Percentiles rank a stretch among this genome's conserved stretches.
These are phyloP conservation scores for Hylodesmum podocarpum DNA, from an alignment of 306 rosid genomes.

Conservation along the genomic window DNA sequence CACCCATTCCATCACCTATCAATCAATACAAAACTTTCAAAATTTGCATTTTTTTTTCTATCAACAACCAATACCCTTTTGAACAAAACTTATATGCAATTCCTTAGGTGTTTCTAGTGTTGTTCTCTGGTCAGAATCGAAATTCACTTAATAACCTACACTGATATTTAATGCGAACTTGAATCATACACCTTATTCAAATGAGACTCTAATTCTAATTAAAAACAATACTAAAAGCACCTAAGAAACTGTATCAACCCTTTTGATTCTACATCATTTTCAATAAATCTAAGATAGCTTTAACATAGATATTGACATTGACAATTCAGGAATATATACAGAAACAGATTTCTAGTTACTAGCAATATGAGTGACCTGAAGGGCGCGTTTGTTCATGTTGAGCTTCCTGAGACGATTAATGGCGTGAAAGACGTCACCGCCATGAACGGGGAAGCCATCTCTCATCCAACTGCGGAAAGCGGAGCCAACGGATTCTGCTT, in stretches of 20 bases:
- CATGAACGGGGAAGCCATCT: conserved; percentile 77
- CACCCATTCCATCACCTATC: conserved; percentile 97
- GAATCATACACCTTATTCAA: no score
- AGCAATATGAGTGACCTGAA: conserved; percentile 53
- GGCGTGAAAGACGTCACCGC: conserved; percentile 78
- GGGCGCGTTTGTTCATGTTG: conserved; percentile 75
- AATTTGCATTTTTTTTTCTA: neutral
- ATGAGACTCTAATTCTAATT: no score
- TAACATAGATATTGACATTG: neutral
- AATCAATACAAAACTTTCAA: neutral
- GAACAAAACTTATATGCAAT: no score
- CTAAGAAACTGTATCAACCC: no score
- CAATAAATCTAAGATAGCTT: neutral
- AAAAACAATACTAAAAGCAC: no score
- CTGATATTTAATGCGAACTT: no score
- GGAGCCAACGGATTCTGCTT: conserved; percentile 55
- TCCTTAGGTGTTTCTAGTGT: no score
- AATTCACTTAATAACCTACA: no score
- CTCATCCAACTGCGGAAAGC: conserved; percentile 94
- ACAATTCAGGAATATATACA: neutral
- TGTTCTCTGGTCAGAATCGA: no score
- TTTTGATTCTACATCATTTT: conserved; percentile 4
- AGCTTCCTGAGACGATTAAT: conserved; percentile 89
- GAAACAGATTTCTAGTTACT: neutral
- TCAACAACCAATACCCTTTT: neutral